Evolutionary conservation across 108 stramenopile species (phyloP).

Genomic region (Chaetoceros tenuissimus): DNA sequence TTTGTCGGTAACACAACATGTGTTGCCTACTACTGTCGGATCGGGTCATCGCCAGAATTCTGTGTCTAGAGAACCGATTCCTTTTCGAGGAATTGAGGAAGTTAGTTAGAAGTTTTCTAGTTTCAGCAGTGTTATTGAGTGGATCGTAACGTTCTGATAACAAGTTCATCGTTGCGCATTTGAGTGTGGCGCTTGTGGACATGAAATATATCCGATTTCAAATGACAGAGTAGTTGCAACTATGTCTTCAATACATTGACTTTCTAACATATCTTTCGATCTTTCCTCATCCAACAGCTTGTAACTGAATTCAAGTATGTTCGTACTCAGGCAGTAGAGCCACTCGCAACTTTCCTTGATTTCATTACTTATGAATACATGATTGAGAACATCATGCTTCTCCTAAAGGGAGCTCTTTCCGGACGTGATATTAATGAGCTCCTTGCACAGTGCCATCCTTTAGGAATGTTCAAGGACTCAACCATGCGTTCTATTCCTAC

Average conservation of each 20-base stretch:
- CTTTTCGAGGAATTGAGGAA: no score
- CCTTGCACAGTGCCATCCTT: slow-evolving; percentile 96
- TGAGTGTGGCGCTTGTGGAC: no score
- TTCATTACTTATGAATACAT: slow-evolving; percentile 99
- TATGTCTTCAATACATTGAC: no score
- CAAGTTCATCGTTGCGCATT: no score
- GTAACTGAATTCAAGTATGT: slow-evolving; percentile 96
- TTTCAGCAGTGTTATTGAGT: no score
- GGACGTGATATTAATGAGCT: slow-evolving; percentile 96
- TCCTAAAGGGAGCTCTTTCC: slow-evolving; percentile 92
- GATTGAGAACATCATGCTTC: slow-evolving; percentile 99
- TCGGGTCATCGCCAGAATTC: no score
- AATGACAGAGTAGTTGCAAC: no score
- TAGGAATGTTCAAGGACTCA: slow-evolving; percentile 96
- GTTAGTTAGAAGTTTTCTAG: no score
- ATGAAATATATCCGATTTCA: no score
- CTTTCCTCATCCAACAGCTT: slow-evolving; percentile 38
- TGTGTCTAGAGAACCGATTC: no score
- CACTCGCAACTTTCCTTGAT: slow-evolving; percentile 94
- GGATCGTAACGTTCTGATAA: no score
- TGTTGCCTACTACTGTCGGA: neutral
- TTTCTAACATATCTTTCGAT: neutral
- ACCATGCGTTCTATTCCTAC: slow-evolving; percentile 97
- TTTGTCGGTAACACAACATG: neutral
- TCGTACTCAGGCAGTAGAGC: slow-evolving; percentile 93